Base-by-base conservation (phyloP, 2,329 filamentous ascomycete species). In the Anisogramma anomala region DNA sequence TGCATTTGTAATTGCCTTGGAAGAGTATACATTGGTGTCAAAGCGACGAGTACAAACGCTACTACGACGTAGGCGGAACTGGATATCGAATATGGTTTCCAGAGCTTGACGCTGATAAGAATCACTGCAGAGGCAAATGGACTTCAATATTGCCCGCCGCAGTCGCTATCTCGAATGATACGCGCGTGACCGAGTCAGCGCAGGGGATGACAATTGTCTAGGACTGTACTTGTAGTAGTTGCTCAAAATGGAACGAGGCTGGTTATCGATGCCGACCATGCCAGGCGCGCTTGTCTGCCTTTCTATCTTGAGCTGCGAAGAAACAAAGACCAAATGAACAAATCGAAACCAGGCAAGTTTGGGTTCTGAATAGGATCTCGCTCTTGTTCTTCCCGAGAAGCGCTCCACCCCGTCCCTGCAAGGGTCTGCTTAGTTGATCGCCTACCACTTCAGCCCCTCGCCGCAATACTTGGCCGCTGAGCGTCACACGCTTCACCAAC, bases 281-380 rank as follows among this genome's bases (percentile, higher is more conserved):
- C 22, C 22, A 5, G 22, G 6, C 9, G 22, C 18, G 11, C 14
- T 22, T 14, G 11, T 39, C 30, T 9, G 13, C 18, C 14, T 32
- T 19, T 14, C 3, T 33, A 5, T 33, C 31, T 30, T n/a, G n/a
- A n/a, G 13, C 8, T 15, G 8, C n/a, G n/a, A n/a, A n/a, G n/a
- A 6, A 3, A 30, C 27, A 30, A 30, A 30, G 27, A 30, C 27
- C 5, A 15, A 14, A 14, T 36, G n/a, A n/a, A 22, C 35, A 27
- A 23, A 40, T 36, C 40, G 41, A 18, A 37, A 36, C 33, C 33
- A 39, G 22, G 33, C 39, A 27, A 9, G 14, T 35, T 45, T 32
- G 27, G 42, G 42, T 40, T 39, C n/a, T 42, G 38, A 45, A 47
- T 45, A 47, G 32, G 30, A 10, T 9, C 18, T 37, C 18, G 19